phyloP scores from a whole-genome alignment of 2,329 filamentous ascomycete species.

The Sclerotinia subarctica region DNA sequence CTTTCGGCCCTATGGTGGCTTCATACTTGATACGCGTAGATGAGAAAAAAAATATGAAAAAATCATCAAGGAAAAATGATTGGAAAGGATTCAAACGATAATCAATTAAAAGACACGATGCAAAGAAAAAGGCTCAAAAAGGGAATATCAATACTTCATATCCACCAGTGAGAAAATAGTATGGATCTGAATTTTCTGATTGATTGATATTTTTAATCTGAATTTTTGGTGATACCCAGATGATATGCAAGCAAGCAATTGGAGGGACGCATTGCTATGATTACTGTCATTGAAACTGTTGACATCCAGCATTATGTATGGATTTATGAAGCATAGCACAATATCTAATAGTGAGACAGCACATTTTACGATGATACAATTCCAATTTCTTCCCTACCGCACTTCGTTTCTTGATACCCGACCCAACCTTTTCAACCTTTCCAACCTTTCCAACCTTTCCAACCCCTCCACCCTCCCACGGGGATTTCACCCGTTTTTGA shows the following conservation, averaged over 20 bases:
- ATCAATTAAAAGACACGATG: not conserved
- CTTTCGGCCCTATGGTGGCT: slow-evolving; percentile 12
- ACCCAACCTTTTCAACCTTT: not conserved
- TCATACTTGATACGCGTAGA: slow-evolving; percentile 10
- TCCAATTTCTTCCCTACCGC: not conserved
- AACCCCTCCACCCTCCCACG: not conserved
- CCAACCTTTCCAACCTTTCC: not conserved
- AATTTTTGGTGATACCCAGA: not conserved
- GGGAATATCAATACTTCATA: not conserved
- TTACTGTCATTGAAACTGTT: not conserved
- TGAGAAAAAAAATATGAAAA: not conserved
- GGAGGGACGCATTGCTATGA: not conserved
- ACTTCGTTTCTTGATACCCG: slow-evolving; percentile 4
- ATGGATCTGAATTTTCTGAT: slow-evolving; percentile 8
- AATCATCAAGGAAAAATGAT: slow-evolving; percentile 3
- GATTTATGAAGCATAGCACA: too few relatives aligned
- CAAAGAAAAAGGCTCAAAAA: not conserved
- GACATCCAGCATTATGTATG: not conserved
- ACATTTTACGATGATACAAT: not conserved
- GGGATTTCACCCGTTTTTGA: not conserved
- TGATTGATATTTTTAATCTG: slow-evolving; percentile 12
- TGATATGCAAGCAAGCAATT: not conserved
- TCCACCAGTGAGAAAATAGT: slow-evolving; percentile 4
- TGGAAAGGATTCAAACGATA: not conserved
- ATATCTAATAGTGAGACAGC: too few relatives aligned